Evolutionary conservation across 1,139 yeast species (phyloP).

Genomic region (Spathaspora sp.): DNA sequence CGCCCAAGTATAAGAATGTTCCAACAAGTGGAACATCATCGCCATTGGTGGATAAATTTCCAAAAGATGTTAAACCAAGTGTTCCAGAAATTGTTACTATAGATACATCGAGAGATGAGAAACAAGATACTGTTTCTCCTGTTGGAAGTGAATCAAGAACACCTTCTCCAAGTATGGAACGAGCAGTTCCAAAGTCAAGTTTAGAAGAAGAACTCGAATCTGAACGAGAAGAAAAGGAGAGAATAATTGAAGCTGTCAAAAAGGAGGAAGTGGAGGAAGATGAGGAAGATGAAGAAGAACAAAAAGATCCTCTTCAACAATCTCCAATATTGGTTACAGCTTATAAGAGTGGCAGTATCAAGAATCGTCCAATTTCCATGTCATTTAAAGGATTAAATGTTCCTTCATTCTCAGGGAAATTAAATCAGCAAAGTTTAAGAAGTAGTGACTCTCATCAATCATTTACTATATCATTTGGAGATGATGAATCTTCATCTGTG

Average conservation of each 20-base stretch:
- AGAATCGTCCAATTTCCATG: constrained; percentile 60
- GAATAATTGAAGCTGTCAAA: constrained; percentile 2
- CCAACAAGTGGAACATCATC: constrained; percentile 1
- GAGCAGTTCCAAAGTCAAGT: constrained; percentile 13
- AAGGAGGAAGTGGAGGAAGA: constrained; percentile 4
- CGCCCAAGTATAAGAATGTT: constrained; percentile 14
- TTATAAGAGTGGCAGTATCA: constrained; percentile 11
- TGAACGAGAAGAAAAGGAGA: not conserved
- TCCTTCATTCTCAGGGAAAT: constrained; percentile 48
- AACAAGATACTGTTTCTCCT: constrained; percentile 12
- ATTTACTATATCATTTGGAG: constrained; percentile 39
- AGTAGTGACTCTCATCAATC: constrained; percentile 45
- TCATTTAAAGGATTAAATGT: constrained; percentile 65
- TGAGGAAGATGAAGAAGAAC: constrained; percentile 3
- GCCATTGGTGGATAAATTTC: constrained; percentile 2
- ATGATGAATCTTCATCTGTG: constrained; percentile 22
- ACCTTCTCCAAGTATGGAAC: constrained; percentile 14
- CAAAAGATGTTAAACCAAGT: not conserved
- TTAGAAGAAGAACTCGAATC: constrained; percentile 11
- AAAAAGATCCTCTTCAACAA: constrained; percentile 11
- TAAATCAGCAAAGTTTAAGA: constrained; percentile 27
- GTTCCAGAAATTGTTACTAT: not conserved
- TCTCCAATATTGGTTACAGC: constrained; percentile 28
- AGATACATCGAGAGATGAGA: constrained; percentile 4
- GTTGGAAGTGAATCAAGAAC: constrained; percentile 14